Conservation (phyloP, 345 rosid species). For the Syzygium aromaticum region DNA sequence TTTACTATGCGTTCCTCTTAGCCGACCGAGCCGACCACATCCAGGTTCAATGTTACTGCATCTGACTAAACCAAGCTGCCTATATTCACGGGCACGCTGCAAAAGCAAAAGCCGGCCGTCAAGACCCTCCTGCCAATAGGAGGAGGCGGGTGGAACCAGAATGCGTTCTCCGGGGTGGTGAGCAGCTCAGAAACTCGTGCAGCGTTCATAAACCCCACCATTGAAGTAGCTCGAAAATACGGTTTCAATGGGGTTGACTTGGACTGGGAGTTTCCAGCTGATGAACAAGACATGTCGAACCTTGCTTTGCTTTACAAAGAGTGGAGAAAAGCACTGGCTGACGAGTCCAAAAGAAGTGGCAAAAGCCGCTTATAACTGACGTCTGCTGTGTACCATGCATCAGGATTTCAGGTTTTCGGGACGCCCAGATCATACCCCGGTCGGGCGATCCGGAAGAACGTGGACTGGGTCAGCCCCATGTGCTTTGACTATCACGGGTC, state of each 20-base stretch:
- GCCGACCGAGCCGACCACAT: conserved; percentile 14
- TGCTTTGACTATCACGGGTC: conserved; percentile 34
- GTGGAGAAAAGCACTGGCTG: conserved; percentile 8
- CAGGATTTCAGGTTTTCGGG: neutral
- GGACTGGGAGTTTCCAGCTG: conserved; percentile 44
- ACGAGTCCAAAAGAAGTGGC: neutral
- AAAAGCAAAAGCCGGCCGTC: conserved; percentile 6
- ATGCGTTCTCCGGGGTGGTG: conserved; percentile 17
- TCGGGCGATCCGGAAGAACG: neutral
- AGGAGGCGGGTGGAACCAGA: conserved; percentile 5
- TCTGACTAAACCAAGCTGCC: conserved; percentile 17
- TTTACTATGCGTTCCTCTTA: conserved; percentile 35
- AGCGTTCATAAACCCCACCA: conserved; percentile 23
- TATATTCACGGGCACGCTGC: conserved; percentile 10
- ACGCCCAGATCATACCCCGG: conserved; percentile 15
- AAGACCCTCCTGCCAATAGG: conserved; percentile 28
- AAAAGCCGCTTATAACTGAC: conserved; percentile 14
- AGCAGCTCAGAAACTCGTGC: conserved; percentile 6
- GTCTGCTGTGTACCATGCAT: conserved; percentile 28
- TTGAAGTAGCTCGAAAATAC: conserved; percentile 24
- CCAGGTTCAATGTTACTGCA: conserved; percentile 13
- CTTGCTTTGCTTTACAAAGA: conserved; percentile 13
- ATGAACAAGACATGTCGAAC: conserved; percentile 21
- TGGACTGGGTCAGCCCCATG: conserved; percentile 41
- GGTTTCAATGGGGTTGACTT: conserved; percentile 40